Evolutionary conservation across 148 eudicot species (phyloP).

Genomic region (Spergularia bocconei): DNA sequence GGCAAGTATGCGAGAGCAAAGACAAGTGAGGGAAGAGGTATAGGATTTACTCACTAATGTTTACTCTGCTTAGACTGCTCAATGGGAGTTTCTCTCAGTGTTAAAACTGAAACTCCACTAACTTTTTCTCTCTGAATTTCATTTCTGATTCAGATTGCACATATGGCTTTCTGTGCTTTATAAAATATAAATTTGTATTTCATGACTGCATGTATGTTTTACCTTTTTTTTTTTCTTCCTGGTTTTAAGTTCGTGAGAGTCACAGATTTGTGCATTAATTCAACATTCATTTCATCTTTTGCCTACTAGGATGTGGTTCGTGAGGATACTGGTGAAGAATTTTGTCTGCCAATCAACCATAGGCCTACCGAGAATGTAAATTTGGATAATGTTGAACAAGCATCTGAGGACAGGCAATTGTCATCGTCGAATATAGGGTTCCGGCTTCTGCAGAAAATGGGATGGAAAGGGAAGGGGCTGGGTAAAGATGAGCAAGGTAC

Average conservation of each 20-base stretch:
- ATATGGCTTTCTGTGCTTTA: neutral
- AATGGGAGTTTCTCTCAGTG: neutral
- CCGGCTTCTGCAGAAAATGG: constrained; percentile 94
- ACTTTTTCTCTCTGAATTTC: neutral
- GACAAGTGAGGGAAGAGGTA: constrained; percentile 49
- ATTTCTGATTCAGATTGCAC: neutral
- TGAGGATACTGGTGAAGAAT: constrained; percentile 70
- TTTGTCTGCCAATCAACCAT: constrained; percentile 72
- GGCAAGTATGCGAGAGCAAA: constrained; percentile 39
- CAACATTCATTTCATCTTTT: constrained; percentile 13
- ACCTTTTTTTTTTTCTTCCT: neutral
- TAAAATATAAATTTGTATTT: neutral
- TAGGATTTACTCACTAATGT: neutral
- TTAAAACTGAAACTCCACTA: neutral
- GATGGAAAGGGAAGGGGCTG: constrained; percentile 97
- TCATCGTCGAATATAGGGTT: constrained; percentile 84
- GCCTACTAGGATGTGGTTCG: constrained; percentile 48
- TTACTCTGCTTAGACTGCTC: neutral
- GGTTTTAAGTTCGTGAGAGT: neutral
- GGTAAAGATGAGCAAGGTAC: constrained; percentile 95
- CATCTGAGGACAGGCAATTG: constrained; percentile 78
- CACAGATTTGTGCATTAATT: neutral
- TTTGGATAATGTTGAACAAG: constrained; percentile 87
- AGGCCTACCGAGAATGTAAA: constrained; percentile 84
- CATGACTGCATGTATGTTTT: neutral